phyloP scores from a whole-genome alignment of 2,329 filamentous ascomycete genomes.

The Sporothrix variecibatus region DNA sequence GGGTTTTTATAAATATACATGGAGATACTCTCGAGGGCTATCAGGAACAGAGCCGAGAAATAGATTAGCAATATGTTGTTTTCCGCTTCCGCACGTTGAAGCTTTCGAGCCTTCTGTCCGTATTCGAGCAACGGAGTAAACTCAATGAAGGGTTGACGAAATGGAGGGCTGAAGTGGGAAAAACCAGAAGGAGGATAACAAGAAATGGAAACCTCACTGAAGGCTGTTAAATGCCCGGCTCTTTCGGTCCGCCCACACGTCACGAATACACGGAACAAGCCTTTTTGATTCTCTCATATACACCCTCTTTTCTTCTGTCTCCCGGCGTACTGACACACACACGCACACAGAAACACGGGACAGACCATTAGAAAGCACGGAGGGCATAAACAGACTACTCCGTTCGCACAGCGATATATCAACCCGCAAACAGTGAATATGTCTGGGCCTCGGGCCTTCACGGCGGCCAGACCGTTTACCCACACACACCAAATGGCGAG shows the following conservation, averaged over 20 bases:
- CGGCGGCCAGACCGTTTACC: background rate
- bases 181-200: background rate
- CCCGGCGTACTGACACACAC: background rate
- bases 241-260: constrained; percentile 19
- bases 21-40: background rate
- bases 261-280: constrained; percentile 4
- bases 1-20: background rate
- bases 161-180: background rate
- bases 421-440: background rate
- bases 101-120: background rate
- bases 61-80: background rate
- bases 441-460: constrained; percentile 11
- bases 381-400: background rate
- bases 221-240: constrained; percentile 3
- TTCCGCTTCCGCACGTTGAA: background rate
- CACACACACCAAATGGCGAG: background rate
- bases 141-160: background rate
- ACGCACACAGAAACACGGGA: background rate
- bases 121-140: background rate
- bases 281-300: background rate
- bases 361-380: background rate
- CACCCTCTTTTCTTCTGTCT: background rate
- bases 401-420: background rate
- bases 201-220: background rate
- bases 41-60: background rate